Evolutionary conservation across 2,329 filamentous ascomycete species (phyloP).

Genomic region (Pseudogymnoascus sp.): DNA sequence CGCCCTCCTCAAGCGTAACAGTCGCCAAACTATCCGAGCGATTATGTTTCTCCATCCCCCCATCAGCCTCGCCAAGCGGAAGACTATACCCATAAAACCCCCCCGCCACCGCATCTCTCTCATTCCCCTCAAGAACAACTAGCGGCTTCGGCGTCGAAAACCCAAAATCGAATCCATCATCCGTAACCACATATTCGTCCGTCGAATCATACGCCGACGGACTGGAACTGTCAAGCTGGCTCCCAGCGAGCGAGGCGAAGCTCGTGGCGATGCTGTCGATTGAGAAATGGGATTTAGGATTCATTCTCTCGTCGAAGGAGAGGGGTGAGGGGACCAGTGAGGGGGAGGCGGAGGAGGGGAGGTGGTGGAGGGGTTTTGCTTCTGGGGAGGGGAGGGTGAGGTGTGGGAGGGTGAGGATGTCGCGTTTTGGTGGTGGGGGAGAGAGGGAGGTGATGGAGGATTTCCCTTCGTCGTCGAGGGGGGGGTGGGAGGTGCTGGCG

Average conservation of each 20-base stretch:
- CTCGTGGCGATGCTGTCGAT: constrained; percentile 22
- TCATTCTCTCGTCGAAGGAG: constrained; percentile 13
- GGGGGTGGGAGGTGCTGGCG: constrained; percentile 31
- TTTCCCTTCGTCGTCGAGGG: constrained; percentile 16
- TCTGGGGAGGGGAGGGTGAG: constrained; percentile 12
- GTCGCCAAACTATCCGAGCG: constrained; percentile 6
- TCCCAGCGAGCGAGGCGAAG: constrained; percentile 21
- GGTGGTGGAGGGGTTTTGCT: constrained; percentile 23
- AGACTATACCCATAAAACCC: neutral
- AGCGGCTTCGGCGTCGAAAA: neutral
- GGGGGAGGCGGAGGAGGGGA: constrained; percentile 16
- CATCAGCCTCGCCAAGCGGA: neutral
- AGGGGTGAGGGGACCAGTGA: constrained; percentile 14
- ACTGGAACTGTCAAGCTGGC: constrained; percentile 18
- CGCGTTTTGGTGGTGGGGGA: constrained; percentile 18
- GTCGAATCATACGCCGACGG: constrained; percentile 17
- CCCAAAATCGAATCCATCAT: constrained; percentile 20
- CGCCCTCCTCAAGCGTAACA: constrained; percentile 14
- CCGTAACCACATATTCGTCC: constrained; percentile 10
- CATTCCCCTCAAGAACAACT: neutral
- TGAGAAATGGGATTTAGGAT: constrained; percentile 22
- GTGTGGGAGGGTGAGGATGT: neutral
- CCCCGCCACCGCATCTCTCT: neutral
- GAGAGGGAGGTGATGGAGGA: constrained; percentile 21
- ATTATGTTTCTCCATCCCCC: neutral